Evolutionary conservation across 352 stramenopile genomes (phyloP).

Genomic region (Pythium aphanidermatum): DNA sequence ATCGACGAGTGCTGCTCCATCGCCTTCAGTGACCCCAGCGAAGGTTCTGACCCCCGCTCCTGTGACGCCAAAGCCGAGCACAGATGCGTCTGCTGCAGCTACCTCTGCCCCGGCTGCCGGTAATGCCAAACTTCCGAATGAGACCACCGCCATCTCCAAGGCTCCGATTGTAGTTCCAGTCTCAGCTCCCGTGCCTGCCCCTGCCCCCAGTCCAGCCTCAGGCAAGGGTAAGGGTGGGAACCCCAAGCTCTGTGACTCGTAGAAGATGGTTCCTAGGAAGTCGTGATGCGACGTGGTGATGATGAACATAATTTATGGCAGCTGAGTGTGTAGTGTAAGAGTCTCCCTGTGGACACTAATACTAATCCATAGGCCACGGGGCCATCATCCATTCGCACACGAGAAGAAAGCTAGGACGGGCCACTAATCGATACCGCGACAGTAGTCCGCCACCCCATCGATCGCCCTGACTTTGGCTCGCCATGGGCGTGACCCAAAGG

Average conservation of each 20-base stretch:
- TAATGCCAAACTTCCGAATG: conserved; percentile 2
- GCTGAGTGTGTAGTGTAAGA: too few species aligned
- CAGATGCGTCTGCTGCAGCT: neutral
- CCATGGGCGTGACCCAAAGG: too few species aligned
- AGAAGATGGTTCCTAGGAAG: neutral
- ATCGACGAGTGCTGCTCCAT: neutral
- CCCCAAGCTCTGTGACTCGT: conserved; percentile 11
- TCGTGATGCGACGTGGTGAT: neutral
- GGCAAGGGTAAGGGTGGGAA: neutral
- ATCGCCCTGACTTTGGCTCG: too few species aligned
- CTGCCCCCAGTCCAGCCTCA: neutral
- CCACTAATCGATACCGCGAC: neutral
- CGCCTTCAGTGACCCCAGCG: neutral
- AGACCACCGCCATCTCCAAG: too few species aligned
- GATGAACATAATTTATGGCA: conserved; percentile 2
- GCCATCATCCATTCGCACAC: too few species aligned
- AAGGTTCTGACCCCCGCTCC: neutral
- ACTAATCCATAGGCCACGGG: too few species aligned
- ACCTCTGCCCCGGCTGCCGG: conserved; percentile 1
- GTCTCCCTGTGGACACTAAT: too few species aligned
- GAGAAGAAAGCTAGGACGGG: conserved; percentile 1
- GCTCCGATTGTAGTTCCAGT: too few species aligned
- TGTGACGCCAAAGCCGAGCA: neutral
- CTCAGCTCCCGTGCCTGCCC: neutral
- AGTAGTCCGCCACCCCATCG: neutral